These are phyloP conservation scores for Gastrolobium bilobum DNA, from an alignment of 306 rosid genomes.

Conservation along the genomic window DNA sequence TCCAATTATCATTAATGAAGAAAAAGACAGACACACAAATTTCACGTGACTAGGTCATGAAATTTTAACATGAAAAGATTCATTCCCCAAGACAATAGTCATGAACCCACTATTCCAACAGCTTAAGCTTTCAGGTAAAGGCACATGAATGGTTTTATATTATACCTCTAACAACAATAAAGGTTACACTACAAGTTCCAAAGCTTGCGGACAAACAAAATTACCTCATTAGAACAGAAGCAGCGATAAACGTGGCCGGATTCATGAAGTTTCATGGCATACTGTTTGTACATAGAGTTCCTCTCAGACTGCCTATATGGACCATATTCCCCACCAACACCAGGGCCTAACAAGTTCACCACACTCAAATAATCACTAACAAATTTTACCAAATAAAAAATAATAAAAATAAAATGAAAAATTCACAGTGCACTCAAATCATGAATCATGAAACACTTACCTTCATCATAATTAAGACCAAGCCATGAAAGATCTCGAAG, in stretches of 20 bases:
- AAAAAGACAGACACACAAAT: too few species aligned
- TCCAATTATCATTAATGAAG: too few species aligned
- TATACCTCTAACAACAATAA: background rate
- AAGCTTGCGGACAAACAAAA: conserved; percentile 20
- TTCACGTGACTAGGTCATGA: too few species aligned
- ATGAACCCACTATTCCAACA: too few species aligned
- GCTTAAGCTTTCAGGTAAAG: too few species aligned
- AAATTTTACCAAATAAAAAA: conserved; percentile 2
- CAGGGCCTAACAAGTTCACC: conserved; percentile 73
- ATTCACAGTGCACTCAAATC: background rate
- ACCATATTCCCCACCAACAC: conserved; percentile 93
- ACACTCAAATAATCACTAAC: conserved; percentile 33
- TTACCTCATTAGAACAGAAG: conserved; percentile 91
- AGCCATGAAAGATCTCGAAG: conserved; percentile 94
- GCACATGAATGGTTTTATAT: too few species aligned
- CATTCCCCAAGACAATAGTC: too few species aligned
- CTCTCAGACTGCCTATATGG: conserved; percentile 97
- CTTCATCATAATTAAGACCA: conserved; percentile 97
- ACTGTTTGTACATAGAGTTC: conserved; percentile 78
- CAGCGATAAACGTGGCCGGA: conserved; percentile 86
- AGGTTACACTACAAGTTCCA: conserved; percentile 6
- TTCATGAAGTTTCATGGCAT: conserved; percentile 82
- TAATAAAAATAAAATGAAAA: background rate
- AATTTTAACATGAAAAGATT: too few species aligned
- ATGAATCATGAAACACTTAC: conserved; percentile 38